These are phyloP conservation scores for Russula virescens DNA, from an alignment of 768 basidiomycete genomes.

Conservation along the genomic window DNA sequence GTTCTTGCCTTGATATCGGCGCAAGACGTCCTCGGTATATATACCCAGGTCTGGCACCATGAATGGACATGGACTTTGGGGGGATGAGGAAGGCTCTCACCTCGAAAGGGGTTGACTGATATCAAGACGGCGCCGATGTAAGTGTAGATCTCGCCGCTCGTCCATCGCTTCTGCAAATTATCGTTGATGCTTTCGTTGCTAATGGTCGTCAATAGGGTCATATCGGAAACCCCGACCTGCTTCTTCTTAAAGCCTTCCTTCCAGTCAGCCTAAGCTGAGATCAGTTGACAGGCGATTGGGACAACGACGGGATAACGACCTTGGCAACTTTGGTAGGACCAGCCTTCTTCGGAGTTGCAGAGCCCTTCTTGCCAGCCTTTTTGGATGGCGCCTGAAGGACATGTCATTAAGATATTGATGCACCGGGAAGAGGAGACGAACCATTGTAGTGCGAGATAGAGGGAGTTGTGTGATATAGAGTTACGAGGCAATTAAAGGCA, in stretches of 20 bases:
- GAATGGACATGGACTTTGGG: not conserved
- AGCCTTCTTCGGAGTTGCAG: slow-evolving; percentile 57
- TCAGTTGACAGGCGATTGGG: not conserved
- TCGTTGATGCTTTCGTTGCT: slow-evolving; percentile 98
- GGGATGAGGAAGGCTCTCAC: slow-evolving; percentile 35
- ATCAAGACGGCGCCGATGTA: slow-evolving; percentile 98
- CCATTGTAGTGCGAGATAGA: slow-evolving; percentile 16
- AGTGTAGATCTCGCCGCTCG: slow-evolving; percentile 93
- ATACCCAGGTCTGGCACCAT: slow-evolving; percentile 79
- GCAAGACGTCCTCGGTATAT: slow-evolving; percentile 86
- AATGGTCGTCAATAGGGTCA: slow-evolving; percentile 95
- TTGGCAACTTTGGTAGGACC: slow-evolving; percentile 63
- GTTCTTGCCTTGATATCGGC: slow-evolving; percentile 92
- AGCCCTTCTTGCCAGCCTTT: slow-evolving; percentile 83
- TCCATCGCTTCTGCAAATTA: slow-evolving; percentile 95
- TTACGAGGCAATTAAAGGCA: not conserved
- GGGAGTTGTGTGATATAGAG: slow-evolving; percentile 9
- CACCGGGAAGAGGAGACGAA: not conserved
- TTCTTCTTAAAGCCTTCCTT: slow-evolving; percentile 99
- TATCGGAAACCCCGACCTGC: slow-evolving; percentile 95
- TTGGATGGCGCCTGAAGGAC: slow-evolving; percentile 64
- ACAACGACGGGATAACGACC: slow-evolving; percentile 37
- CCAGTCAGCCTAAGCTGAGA: slow-evolving; percentile 80
- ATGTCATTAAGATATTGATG: not conserved
- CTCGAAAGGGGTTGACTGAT: slow-evolving; percentile 98